Evolutionary conservation across 2,329 filamentous ascomycete species (phyloP).

Genomic region (Mycosphaerelloides madeirae): DNA sequence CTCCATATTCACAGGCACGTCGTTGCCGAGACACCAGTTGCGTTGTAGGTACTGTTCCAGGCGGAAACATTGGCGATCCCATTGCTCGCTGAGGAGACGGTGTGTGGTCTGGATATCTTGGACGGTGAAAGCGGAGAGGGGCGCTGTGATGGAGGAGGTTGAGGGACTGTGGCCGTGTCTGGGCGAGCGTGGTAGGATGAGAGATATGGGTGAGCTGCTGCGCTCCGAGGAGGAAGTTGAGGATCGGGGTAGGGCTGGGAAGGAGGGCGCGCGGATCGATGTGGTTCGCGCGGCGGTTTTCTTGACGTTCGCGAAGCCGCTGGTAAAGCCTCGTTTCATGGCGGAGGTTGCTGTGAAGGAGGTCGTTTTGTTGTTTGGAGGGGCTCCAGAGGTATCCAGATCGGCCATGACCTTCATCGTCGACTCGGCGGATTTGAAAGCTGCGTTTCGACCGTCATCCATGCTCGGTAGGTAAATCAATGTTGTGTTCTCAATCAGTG

Average conservation of each 20-base stretch:
- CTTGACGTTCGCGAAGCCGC: constrained; percentile 30
- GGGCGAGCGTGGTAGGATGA: constrained; percentile 24
- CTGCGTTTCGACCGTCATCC: constrained; percentile 56
- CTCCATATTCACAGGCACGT: constrained; percentile 40
- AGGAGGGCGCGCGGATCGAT: constrained; percentile 28
- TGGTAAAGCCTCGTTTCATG: constrained; percentile 30
- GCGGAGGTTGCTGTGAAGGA: constrained; percentile 15
- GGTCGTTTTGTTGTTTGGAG: constrained; percentile 15
- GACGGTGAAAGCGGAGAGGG: constrained; percentile 35
- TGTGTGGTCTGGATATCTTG: constrained; percentile 49
- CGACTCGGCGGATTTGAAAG: constrained; percentile 47
- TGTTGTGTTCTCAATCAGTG: constrained; percentile 60
- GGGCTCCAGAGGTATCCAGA: constrained; percentile 18
- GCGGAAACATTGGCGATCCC: constrained; percentile 46
- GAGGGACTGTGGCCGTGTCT: constrained; percentile 15
- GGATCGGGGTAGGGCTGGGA: constrained; percentile 25
- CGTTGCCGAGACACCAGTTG: constrained; percentile 43
- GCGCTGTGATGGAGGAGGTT: constrained; percentile 16
- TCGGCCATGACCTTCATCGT: constrained; percentile 32
- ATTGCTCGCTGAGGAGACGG: constrained; percentile 46
- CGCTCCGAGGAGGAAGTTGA: constrained; percentile 9
- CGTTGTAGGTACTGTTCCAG: constrained; percentile 45
- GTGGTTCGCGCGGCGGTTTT: constrained; percentile 27
- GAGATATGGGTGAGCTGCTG: constrained; percentile 19
- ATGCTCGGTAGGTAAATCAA: constrained; percentile 60